phyloP scores from a whole-genome alignment of 495 filamentous ascomycete species.

The Talaromyces trachyspermus region DNA sequence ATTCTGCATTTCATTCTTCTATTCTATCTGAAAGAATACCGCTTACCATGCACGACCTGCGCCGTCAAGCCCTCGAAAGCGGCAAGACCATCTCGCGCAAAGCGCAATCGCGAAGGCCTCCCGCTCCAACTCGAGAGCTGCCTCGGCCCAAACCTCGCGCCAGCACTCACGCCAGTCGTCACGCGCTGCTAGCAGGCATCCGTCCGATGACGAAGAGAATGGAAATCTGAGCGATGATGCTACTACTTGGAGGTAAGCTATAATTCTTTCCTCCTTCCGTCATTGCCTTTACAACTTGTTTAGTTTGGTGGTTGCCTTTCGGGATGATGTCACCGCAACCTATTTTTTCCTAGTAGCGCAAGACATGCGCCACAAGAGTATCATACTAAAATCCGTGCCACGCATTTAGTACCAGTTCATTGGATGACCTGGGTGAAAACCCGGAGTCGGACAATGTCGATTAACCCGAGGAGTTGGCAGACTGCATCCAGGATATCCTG shows the following conservation, averaged over 20 bases:
- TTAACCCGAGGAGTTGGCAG: conserved; percentile 61
- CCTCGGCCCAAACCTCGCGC: conserved; percentile 56
- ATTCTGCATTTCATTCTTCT: not conserved
- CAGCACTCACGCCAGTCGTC: conserved; percentile 48
- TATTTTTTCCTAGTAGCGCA: not conserved
- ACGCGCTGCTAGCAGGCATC: conserved; percentile 43
- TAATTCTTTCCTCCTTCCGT: conserved; percentile 10
- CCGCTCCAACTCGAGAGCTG: conserved; percentile 52
- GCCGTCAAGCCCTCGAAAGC: conserved; percentile 73
- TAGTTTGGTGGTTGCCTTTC: conserved; percentile 15
- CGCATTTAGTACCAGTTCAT: conserved; percentile 32
- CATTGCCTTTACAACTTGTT: conserved; percentile 15
- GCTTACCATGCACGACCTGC: conserved; percentile 45
- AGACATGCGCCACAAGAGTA: not conserved
- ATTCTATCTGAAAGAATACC: conserved; percentile 3
- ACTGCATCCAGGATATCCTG: conserved; percentile 72
- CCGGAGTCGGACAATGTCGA: conserved; percentile 47
- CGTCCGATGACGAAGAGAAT: conserved; percentile 73
- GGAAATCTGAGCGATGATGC: conserved; percentile 54
- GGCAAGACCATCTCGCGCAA: conserved; percentile 91
- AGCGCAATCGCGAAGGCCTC: conserved; percentile 67
- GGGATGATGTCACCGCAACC: conserved; percentile 35
- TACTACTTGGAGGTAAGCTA: conserved; percentile 58
- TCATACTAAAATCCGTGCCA: not conserved
- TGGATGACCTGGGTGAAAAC: conserved; percentile 53